A percentile compares a stretch with the other conserved stretches of the same genome.
Conservation (phyloP, 805 yeast species). For the Candida hispaniensis region DNA sequence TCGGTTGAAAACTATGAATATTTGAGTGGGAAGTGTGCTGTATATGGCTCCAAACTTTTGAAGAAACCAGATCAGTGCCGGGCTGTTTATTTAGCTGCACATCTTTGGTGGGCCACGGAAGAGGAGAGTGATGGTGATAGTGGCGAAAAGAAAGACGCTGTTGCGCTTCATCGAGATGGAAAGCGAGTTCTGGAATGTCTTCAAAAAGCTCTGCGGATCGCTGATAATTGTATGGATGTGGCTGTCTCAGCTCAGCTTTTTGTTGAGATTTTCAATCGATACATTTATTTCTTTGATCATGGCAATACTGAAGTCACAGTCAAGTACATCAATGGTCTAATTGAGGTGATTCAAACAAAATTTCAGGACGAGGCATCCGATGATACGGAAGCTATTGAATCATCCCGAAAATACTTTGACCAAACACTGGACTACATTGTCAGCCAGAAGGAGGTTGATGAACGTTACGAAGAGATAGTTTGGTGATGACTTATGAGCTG, state of each 20-base stretch:
- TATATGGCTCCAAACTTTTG: slow-evolving; percentile 77
- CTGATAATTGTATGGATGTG: slow-evolving; percentile 86
- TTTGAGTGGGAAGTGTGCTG: slow-evolving; percentile 71
- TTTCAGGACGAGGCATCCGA: slow-evolving; percentile 25
- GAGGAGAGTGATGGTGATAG: slow-evolving; percentile 39
- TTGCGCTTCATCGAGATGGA: slow-evolving; percentile 25
- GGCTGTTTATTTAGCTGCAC: slow-evolving; percentile 77
- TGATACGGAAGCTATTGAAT: slow-evolving; percentile 24
- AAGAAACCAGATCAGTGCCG: slow-evolving; percentile 94
- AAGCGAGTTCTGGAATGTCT: slow-evolving; percentile 84
- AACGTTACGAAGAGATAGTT: slow-evolving; percentile 47
- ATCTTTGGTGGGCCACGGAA: slow-evolving; percentile 88
- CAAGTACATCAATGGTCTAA: slow-evolving; percentile 72
- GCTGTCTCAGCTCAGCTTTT: slow-evolving; percentile 68
- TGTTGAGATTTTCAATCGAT: slow-evolving; percentile 79
- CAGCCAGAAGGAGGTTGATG: slow-evolving; percentile 60
- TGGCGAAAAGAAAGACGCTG: slow-evolving; percentile 31
- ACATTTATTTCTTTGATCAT: slow-evolving; percentile 73
- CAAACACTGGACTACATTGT: slow-evolving; percentile 63
- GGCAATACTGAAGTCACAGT: slow-evolving; percentile 61
- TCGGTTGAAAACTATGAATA: slow-evolving; percentile 64
- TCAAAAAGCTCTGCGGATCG: slow-evolving; percentile 77
- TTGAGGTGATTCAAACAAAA: slow-evolving; percentile 53
- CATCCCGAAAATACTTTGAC: slow-evolving; percentile 47
- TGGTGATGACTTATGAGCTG: slow-evolving; percentile 16